These are phyloP conservation scores for Monosporozyma siamensis DNA, from an alignment of 805 yeast genomes.

Conservation along the genomic window DNA sequence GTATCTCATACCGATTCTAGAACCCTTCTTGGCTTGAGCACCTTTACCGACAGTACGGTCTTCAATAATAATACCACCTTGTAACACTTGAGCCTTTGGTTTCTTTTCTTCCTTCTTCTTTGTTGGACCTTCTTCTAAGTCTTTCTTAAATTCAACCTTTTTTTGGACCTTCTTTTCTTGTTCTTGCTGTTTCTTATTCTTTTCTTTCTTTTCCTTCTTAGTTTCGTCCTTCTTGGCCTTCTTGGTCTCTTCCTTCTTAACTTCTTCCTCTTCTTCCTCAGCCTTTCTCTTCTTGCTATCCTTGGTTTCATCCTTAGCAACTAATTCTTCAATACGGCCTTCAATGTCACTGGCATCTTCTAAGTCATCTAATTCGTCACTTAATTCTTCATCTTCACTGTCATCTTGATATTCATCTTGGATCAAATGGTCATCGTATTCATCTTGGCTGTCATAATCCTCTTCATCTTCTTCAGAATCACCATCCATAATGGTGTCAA, in stretches of 20 bases:
- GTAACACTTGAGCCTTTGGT: conserved; percentile 65
- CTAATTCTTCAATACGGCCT: conserved; percentile 63
- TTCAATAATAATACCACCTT: conserved; percentile 90
- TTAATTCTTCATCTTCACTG: conserved; percentile 57
- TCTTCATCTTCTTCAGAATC: conserved; percentile 42
- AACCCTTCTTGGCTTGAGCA: conserved; percentile 75
- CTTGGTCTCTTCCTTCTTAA: conserved; percentile 25
- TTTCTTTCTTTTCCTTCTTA: conserved; percentile 27
- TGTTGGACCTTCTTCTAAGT: conserved; percentile 92
- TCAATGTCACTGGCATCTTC: conserved; percentile 65
- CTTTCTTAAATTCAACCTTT: conserved; percentile 81
- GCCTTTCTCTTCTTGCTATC: conserved; percentile 3
- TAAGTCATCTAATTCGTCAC: conserved; percentile 38
- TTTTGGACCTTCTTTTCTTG: conserved; percentile 41
- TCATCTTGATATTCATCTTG: conserved; percentile 59
- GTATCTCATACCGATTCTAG: conserved; percentile 93
- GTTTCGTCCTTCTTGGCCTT: conserved; percentile 6
- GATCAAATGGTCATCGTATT: conserved; percentile 37
- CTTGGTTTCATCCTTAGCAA: conserved; percentile 43
- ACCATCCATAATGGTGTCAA: conserved; percentile 41
- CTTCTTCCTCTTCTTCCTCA: conserved; percentile 18
- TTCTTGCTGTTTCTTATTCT: conserved; percentile 26
- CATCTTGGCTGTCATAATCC: conserved; percentile 20
- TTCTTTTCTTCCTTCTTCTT: conserved; percentile 32
- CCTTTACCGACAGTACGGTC: conserved; percentile 89